These are phyloP conservation scores for Verticillium dahliae DNA, from an alignment of 2,329 filamentous ascomycete genomes.

Conservation along the genomic window DNA sequence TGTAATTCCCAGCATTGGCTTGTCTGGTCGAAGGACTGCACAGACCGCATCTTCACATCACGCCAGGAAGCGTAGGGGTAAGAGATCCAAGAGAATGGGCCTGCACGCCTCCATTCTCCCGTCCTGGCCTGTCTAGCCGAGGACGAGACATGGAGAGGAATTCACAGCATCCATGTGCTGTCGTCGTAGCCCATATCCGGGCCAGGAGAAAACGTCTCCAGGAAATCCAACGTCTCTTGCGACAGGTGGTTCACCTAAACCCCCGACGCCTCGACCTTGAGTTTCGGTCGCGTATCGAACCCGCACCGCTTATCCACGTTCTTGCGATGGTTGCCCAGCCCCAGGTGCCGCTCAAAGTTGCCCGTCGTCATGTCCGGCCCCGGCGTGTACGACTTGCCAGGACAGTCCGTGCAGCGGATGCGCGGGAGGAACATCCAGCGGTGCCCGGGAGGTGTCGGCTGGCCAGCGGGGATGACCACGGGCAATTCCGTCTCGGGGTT, in stretches of 20 bases:
- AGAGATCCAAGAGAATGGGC: too few species aligned
- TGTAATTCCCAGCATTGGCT: too few species aligned
- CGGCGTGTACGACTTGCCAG: slow-evolving; percentile 88
- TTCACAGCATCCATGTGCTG: background rate
- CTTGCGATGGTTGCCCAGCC: slow-evolving; percentile 74
- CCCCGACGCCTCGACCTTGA: background rate
- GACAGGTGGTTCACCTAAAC: background rate
- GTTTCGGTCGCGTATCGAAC: slow-evolving; percentile 12
- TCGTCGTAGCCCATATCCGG: background rate
- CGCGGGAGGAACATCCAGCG: slow-evolving; percentile 81
- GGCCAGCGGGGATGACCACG: slow-evolving; percentile 42
- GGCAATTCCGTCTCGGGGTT: slow-evolving; percentile 64
- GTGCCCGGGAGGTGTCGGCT: slow-evolving; percentile 53
- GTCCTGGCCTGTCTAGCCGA: background rate
- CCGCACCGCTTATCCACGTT: slow-evolving; percentile 42
- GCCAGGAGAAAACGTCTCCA: background rate
- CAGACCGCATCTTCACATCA: too few species aligned
- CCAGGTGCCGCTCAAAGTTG: slow-evolving; percentile 90
- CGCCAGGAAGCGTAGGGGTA: too few species aligned
- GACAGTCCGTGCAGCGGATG: slow-evolving; percentile 88
- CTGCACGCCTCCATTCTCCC: too few species aligned
- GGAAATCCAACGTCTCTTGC: background rate
- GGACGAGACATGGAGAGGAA: background rate
- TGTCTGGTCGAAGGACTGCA: too few species aligned
- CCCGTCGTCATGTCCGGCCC: slow-evolving; percentile 77